phyloP scores from a whole-genome alignment of 495 filamentous ascomycete genomes.

The Rusavskia elegans region DNA sequence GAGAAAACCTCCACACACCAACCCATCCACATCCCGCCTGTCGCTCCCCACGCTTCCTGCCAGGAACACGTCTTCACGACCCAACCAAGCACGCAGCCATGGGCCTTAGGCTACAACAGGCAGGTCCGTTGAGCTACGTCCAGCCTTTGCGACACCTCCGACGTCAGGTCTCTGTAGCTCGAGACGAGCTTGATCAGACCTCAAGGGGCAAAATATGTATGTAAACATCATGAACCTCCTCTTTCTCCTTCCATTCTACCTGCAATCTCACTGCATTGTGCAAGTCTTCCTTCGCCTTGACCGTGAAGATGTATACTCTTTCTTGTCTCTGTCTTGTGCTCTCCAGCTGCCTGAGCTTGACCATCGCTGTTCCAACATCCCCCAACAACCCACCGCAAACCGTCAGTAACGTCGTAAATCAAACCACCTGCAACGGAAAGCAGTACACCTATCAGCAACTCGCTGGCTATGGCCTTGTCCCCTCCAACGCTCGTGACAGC shows the following conservation, averaged over 20 bases:
- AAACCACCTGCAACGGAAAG: conserved; percentile 46
- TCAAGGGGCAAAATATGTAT: too few relatives aligned
- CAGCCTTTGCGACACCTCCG: neutral
- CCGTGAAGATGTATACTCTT: neutral
- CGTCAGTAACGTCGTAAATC: conserved; percentile 23
- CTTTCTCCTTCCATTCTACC: neutral
- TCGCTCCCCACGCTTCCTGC: too few relatives aligned
- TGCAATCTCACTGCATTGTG: neutral
- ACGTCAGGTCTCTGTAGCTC: neutral
- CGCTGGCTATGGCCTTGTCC: conserved; percentile 52
- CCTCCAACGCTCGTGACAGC: conserved; percentile 46
- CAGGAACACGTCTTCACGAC: too few relatives aligned
- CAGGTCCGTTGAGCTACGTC: too few relatives aligned
- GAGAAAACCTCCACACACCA: too few relatives aligned
- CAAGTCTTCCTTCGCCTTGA: neutral
- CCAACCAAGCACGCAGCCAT: too few relatives aligned
- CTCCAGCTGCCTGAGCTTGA: neutral
- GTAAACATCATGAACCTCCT: neutral
- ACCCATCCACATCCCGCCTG: too few relatives aligned
- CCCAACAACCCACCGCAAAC: neutral
- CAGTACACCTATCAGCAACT: conserved; percentile 52
- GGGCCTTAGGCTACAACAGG: too few relatives aligned
- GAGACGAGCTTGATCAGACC: neutral
- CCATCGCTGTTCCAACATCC: neutral
- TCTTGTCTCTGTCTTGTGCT: neutral